Base-by-base conservation (phyloP, 2,329 filamentous ascomycete genomes). In the Achaetomium macrosporum region DNA sequence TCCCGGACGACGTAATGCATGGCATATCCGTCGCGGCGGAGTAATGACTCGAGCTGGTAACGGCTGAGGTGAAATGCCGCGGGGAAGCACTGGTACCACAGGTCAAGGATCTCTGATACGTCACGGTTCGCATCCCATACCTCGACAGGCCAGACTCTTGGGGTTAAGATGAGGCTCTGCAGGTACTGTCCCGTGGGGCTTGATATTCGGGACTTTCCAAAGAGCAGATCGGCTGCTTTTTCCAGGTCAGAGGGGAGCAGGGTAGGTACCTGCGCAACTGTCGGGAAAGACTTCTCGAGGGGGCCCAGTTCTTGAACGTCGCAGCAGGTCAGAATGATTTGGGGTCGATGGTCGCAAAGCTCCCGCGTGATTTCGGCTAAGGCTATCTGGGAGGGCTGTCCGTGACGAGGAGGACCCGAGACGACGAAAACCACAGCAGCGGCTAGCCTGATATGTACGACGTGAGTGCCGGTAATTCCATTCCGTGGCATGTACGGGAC, bases 401-500 rank as follows among this genome's bases (percentile, higher is more conserved):
- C 73, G 12, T 69, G 59, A n/a, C 65, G 63, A 4, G 73, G 70
- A 36, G 72, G 71, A 2, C 75, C 76, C 3, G 76, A 77, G 39
- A 83, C 73, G 52, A 88, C 77, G 53, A 87, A 80, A 13, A 88
- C 67, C 35, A 87, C 71, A 1, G 75, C 75, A 43, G 76, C 76
- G 4, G 83, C 82, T 51, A 78, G 72, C 52, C 74, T 76, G 49
- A 88, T 76, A 61, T 87, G 86, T 47, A 76, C 76, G 45, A 77
- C 69, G 66, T 90, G 83, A 42, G 79, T 76, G 19, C 76, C 73
- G 2, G 82, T 86, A 65, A 88, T 81, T 40, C 85, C 84, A 53
- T 74, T 68, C 48, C 76, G 74, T 43, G 81, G 78, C 5, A 82
- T 80, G 62, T 88, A 91, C 6, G 87, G 85, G 41, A 89, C 80